phyloP scores from a whole-genome alignment of 2,329 filamentous ascomycete species.

The Cadophora malorum region DNA sequence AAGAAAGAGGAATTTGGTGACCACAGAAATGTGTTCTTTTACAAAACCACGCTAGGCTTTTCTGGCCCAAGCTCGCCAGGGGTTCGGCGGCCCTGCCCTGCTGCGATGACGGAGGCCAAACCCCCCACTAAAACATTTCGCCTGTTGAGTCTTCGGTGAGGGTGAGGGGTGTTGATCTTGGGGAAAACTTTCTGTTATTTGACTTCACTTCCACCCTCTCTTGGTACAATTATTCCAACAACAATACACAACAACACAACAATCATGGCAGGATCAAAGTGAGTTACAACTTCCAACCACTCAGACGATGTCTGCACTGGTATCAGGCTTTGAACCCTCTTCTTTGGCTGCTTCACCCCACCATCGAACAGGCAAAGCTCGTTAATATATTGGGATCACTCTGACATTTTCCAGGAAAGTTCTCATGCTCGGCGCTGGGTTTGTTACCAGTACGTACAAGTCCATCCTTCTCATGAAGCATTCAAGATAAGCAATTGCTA shows the following conservation, averaged over 20 bases:
- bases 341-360: neutral
- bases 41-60: no score
- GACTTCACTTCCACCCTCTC: constrained; percentile 6
- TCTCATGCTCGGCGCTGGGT: constrained; percentile 58
- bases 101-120: constrained; percentile 34
- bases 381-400: neutral
- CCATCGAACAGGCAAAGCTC: neutral
- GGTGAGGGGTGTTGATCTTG: constrained; percentile 27
- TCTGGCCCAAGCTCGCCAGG: no score
- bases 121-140: constrained; percentile 38
- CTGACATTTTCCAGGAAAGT: constrained; percentile 44
- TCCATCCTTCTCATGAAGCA: neutral
- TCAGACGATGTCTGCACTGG: neutral
- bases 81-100: neutral
- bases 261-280: constrained; percentile 40
- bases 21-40: no score
- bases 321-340: neutral
- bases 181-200: neutral
- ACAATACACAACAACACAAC: constrained; percentile 7
- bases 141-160: constrained; percentile 33
- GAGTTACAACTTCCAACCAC: constrained; percentile 14
- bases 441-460: constrained; percentile 52
- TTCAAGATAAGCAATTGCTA: neutral
- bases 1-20: constrained; percentile 7
- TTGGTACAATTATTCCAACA: neutral